A percentile compares a stretch with the other conserved stretches of the same genome.
These are phyloP conservation scores for Phylloboletellus chloephorus DNA, from an alignment of 1,284 basidiomycete species.

Conservation along the genomic window DNA sequence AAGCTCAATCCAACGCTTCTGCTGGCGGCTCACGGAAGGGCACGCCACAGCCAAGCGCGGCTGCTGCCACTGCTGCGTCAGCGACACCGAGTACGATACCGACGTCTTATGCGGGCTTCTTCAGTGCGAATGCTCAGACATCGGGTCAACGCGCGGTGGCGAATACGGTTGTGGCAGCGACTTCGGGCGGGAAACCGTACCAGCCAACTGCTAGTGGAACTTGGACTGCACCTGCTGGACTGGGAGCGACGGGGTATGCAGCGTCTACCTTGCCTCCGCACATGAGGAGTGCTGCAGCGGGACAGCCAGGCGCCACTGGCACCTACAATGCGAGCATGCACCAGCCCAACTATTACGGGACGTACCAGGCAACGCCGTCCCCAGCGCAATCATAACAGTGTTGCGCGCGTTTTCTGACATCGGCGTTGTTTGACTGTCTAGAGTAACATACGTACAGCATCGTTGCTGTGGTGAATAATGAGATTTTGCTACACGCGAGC, in stretches of 20 bases:
- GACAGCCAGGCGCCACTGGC: conserved; percentile 21
- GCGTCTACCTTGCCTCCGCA: conserved; percentile 41
- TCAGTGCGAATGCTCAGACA: conserved; percentile 27
- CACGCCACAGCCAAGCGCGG: conserved; percentile 43
- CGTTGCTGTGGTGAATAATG: conserved; percentile 20
- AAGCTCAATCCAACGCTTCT: conserved; percentile 23
- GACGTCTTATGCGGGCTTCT: conserved; percentile 37
- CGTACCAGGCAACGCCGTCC: conserved; percentile 31
- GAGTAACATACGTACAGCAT: conserved; percentile 20
- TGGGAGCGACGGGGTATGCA: conserved; percentile 21
- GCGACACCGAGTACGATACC: conserved; percentile 29
- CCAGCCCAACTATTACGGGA: conserved; percentile 32
- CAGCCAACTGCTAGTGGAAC: conserved; percentile 25
- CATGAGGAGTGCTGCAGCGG: conserved; percentile 26
- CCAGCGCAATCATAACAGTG: conserved; percentile 27
- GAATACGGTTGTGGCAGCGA: conserved; percentile 38
- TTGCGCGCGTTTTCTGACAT: not conserved
- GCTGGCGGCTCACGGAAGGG: conserved; percentile 39
- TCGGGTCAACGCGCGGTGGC: conserved; percentile 43
- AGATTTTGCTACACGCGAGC: not conserved
- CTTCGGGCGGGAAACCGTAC: conserved; percentile 28
- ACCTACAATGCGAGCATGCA: conserved; percentile 20
- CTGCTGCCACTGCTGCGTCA: conserved; percentile 23
- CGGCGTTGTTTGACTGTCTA: conserved; percentile 13
- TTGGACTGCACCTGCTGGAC: conserved; percentile 20